Evolutionary conservation across 1,284 basidiomycete genomes (phyloP).

Genomic region (Sutorius eximius): DNA sequence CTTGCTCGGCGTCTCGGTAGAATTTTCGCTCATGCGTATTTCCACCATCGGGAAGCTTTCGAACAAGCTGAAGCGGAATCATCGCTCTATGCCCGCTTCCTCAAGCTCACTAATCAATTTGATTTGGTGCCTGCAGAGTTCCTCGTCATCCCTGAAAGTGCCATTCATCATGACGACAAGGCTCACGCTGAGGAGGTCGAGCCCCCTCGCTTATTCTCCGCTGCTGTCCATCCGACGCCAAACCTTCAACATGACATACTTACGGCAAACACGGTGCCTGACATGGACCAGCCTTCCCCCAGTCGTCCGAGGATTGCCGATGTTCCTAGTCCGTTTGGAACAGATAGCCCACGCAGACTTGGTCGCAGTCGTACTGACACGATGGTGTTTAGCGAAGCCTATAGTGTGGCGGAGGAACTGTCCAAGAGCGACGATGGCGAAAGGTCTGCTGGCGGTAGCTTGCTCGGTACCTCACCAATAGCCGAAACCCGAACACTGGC

Average conservation of each 20-base stretch:
- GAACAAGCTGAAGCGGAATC: constrained; percentile 90
- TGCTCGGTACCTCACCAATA: constrained; percentile 15
- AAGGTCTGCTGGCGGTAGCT: not conserved
- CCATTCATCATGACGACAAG: constrained; percentile 34
- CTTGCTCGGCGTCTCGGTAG: constrained; percentile 87
- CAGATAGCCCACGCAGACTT: constrained; percentile 51
- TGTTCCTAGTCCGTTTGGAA: constrained; percentile 22
- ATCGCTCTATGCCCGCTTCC: constrained; percentile 88
- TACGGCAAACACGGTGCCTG: constrained; percentile 14
- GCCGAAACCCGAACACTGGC: constrained; percentile 10
- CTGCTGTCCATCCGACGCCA: constrained; percentile 40
- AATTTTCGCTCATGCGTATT: constrained; percentile 95
- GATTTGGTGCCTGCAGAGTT: constrained; percentile 81
- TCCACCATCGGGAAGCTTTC: constrained; percentile 89
- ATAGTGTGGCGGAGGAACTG: constrained; percentile 43
- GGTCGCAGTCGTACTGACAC: constrained; percentile 72
- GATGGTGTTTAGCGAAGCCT: constrained; percentile 68
- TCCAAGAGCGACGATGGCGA: constrained; percentile 32
- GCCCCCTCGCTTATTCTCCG: constrained; percentile 50
- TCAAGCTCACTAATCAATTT: constrained; percentile 79
- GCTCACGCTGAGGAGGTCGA: constrained; percentile 38
- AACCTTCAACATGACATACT: constrained; percentile 21
- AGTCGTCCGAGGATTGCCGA: constrained; percentile 31
- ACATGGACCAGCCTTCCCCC: not conserved
- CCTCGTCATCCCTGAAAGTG: constrained; percentile 68